Percentiles rank a stretch among this genome's conserved stretches.
Conservation (phyloP, 805 yeast species). For the Yarrowia bubula region DNA sequence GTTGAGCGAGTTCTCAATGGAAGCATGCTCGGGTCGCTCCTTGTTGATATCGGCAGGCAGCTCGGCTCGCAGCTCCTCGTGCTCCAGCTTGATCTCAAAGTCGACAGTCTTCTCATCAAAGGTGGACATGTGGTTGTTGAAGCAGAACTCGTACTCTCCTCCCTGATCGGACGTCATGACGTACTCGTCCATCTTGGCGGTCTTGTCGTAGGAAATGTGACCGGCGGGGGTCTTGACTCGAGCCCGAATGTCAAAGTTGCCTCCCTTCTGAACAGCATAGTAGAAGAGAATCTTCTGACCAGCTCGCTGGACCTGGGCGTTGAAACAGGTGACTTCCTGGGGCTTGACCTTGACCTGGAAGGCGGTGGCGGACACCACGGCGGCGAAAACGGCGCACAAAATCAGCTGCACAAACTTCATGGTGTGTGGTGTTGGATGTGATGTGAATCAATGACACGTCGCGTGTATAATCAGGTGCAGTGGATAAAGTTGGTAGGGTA, state of each 20-base stretch:
- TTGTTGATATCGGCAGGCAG: conserved; percentile 48
- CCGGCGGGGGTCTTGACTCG: conserved; percentile 54
- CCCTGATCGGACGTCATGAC: conserved; percentile 57
- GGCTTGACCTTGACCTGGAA: conserved; percentile 74
- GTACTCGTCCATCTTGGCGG: conserved; percentile 79
- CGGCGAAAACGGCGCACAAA: conserved; percentile 24
- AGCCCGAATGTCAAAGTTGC: conserved; percentile 78
- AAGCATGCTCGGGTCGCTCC: conserved; percentile 32
- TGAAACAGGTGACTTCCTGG: conserved; percentile 69
- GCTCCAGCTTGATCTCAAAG: conserved; percentile 59
- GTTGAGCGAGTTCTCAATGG: conserved; percentile 37
- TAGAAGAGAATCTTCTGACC: conserved; percentile 66
- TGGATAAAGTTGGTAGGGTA: conserved; percentile 24
- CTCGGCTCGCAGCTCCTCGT: conserved; percentile 52
- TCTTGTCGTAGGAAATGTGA: conserved; percentile 52
- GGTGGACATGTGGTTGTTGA: conserved; percentile 76
- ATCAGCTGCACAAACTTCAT: conserved; percentile 22
- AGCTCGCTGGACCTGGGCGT: conserved; percentile 60
- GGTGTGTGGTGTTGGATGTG: neutral
- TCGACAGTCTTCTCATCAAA: conserved; percentile 81
- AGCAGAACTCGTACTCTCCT: conserved; percentile 89
- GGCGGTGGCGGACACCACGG: conserved; percentile 23
- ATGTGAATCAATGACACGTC: conserved; percentile 24
- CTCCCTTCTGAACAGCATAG: conserved; percentile 81
- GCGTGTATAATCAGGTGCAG: conserved; percentile 8